Evolutionary conservation across 352 stramenopile species (phyloP), one percentile per base, ranked within the genome.

Genomic region (Pythium rishiriense): DNA sequence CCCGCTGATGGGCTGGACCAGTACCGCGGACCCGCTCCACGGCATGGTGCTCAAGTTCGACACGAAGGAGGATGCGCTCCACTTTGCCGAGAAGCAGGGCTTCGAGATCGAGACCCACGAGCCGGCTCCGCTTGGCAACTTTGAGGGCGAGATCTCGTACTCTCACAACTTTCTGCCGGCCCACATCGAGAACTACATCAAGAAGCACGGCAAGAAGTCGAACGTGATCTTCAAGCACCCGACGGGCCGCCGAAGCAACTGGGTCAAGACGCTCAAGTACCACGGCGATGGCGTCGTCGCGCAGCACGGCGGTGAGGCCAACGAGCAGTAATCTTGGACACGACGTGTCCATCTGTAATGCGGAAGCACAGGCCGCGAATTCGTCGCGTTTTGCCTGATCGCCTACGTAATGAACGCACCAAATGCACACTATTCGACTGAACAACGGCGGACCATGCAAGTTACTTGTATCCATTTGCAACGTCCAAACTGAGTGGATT

Each of bases 1-100:
- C 80, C 90, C 92, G 25, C 79, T 98, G 29, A 98, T 98, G 94
- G 92, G 92, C 59, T 98, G 94, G 94, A 96, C 90, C 31, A 94
- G 77, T 56, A 94, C 81, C 42, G 84, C 83, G 26, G 94, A 98
- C 75, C 74, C 93, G 50, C 85, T 97, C 66, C 79, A 92, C 37
- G 86, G 74, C 64, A 75, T 95, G 58, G 77, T 88, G 64, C 70
- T 95, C 69, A 91, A 87, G 67, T 98, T 98, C 59, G 80, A 94
- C 68, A 97, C 79, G 45, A 83, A 93, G 54, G 81, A 92, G 64
- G 85, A 94, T 12, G 94, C 94, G 17, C 69, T 95, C 46, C 26
- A 51, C 33, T 91, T 90, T 41, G 82, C 80, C 11, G 81, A 97
- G 72, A 95, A 96, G 65, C 80, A 97, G 51, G 78, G 80, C 26